Percentiles rank a stretch among this genome's conserved stretches.
phyloP scores from a whole-genome alignment of 2,329 filamentous ascomycete genomes.

The Sporothrix humicola region DNA sequence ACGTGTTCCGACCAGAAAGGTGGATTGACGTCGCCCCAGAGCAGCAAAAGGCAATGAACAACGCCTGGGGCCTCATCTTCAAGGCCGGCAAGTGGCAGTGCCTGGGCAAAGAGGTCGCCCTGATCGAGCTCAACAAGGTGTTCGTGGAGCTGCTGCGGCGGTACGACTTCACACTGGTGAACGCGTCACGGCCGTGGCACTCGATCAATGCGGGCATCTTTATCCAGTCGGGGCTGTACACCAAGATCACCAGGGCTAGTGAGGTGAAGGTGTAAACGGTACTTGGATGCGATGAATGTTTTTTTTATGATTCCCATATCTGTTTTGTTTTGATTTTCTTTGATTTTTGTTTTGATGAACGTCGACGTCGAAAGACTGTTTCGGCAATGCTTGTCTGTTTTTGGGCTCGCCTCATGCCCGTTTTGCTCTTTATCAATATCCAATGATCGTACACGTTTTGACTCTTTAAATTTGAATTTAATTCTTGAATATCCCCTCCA shows the following conservation, averaged over 20 bases:
- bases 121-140: constrained; percentile 51
- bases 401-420: too few species aligned
- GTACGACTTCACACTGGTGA: constrained; percentile 41
- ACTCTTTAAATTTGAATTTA: not conserved
- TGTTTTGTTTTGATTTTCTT: not conserved
- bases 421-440: not conserved
- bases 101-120: constrained; percentile 51
- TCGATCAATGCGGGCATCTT: constrained; percentile 42
- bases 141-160: constrained; percentile 40
- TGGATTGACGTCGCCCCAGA: constrained; percentile 48
- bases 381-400: not conserved
- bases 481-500: too few species aligned
- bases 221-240: constrained; percentile 41
- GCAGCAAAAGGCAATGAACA: constrained; percentile 38
- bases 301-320: not conserved
- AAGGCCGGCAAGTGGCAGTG: constrained; percentile 49
- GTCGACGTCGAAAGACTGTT: not conserved
- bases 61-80: constrained; percentile 48
- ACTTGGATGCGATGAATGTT: not conserved
- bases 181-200: constrained; percentile 40
- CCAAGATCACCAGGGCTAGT: constrained; percentile 41
- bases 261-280: not conserved
- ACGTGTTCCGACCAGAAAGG: constrained; percentile 53
- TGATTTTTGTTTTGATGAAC: not conserved
- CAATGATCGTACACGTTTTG: not conserved